Base-by-base conservation (phyloP, 495 filamentous ascomycete genomes). In the Bombardia bombarda region DNA sequence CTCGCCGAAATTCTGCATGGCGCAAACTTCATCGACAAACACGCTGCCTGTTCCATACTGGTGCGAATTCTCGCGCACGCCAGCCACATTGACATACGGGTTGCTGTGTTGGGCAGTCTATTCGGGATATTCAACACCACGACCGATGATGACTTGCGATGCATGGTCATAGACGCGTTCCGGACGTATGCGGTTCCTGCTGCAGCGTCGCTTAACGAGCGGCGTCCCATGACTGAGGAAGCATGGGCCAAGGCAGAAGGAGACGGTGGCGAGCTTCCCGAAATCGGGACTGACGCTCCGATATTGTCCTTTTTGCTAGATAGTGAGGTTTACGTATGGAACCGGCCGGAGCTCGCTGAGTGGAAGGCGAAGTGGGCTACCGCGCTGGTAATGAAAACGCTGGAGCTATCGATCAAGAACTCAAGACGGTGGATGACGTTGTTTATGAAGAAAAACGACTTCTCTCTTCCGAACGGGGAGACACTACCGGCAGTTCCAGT, bases 1-100 rank as follows among this genome's bases (percentile, higher is more conserved):
- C 46, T 67, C 4, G 59, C 63, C 0, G 57, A 66, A 43, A 46
- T 66, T 0, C 50, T 69, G 8, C 45, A 55, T n/a, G 48, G 59
- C 12, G 48, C 58, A 4, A 46, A 53, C 4, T 66, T 58, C 37
- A 49, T 66, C 12, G 52, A 60, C 8, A 38, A 48, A 21, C 19
- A 52, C 3, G 48, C 52, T 18, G 43, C 62, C 10, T 43, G 56
- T 12, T 44, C 51, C 7, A 43, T 62, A 2, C 49, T 70, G 12
- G 21, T 37, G 2, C 33, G 46, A 13, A 46, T 70, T 7, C 51
- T 63, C 5, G 39, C 55, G 26, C 50, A 46, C 19, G 52, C 55
- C 7, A 41, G 52, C 4, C 64, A 70, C 45, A 40, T 51, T 17
- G 65, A 69, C 47, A 57, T 65, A 14, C 56, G 50, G 16, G 34